Percentiles rank a stretch among this genome's conserved stretches.
phyloP scores from a whole-genome alignment of 768 basidiomycete species.

The Mycena galopus region DNA sequence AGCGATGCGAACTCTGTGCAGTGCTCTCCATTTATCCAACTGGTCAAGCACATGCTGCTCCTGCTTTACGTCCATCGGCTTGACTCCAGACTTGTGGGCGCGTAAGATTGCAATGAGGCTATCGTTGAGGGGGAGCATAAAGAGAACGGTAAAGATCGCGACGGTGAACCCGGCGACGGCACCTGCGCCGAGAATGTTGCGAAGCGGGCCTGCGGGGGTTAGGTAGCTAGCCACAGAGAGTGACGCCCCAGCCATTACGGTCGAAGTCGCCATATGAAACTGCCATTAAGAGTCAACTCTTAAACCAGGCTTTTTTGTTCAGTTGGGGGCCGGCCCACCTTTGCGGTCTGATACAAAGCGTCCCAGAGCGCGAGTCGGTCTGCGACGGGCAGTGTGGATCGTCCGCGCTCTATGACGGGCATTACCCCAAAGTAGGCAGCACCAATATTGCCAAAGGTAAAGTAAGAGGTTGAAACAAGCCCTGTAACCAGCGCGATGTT shows the following conservation, averaged over 20 bases:
- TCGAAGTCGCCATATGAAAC: slow-evolving; percentile 5
- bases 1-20: slow-evolving; percentile 6
- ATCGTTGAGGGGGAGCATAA: slow-evolving; percentile 11
- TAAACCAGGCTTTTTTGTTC: background rate
- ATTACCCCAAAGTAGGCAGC: slow-evolving; percentile 6
- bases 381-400: background rate
- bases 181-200: slow-evolving; percentile 1
- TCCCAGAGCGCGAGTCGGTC: slow-evolving; percentile 14
- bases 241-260: background rate
- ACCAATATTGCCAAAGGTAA: slow-evolving; percentile 13
- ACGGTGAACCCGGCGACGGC: background rate
- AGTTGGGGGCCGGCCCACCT: background rate
- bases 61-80: slow-evolving; percentile 8
- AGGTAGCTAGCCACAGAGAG: background rate
- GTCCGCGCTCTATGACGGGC: slow-evolving; percentile 11
- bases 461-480: slow-evolving; percentile 14
- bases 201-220: background rate
- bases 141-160: background rate
- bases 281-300: background rate
- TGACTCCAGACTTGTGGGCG: background rate
- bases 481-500: slow-evolving; percentile 1
- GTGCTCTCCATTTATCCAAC: slow-evolving; percentile 14
- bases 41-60: background rate
- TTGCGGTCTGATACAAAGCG: background rate
- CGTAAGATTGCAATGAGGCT: background rate